phyloP scores from a whole-genome alignment of 1,284 basidiomycete species.

The Entoloma clypeatum region DNA sequence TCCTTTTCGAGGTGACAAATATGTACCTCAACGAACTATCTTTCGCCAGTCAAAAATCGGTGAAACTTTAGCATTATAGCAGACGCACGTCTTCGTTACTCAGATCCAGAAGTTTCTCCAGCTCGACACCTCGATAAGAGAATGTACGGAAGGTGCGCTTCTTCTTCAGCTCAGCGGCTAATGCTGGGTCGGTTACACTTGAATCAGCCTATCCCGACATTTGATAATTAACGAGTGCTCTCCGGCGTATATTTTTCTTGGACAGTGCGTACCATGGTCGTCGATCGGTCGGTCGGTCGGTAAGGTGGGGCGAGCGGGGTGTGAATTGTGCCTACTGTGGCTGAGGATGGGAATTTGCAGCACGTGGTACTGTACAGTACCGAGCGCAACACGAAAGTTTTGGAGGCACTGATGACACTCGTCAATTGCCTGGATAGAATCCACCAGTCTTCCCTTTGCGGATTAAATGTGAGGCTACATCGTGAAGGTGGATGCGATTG shows the following conservation, averaged over 20 bases:
- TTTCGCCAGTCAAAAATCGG: too few relatives aligned
- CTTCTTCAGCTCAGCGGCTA: slow-evolving; percentile 95
- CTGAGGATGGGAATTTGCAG: slow-evolving; percentile 33
- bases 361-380: slow-evolving; percentile 59
- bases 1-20: slow-evolving; percentile 9
- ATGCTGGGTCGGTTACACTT: slow-evolving; percentile 78
- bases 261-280: slow-evolving; percentile 54
- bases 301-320: slow-evolving; percentile 35
- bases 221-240: slow-evolving; percentile 8
- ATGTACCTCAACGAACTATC: slow-evolving; percentile 73
- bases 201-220: slow-evolving; percentile 59
- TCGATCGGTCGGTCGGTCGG: slow-evolving; percentile 31
- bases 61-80: too few relatives aligned
- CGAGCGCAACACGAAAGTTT: slow-evolving; percentile 16
- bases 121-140: slow-evolving; percentile 96
- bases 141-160: slow-evolving; percentile 98
- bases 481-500: slow-evolving; percentile 2
- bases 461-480: slow-evolving; percentile 73
- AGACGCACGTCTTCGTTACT: slow-evolving; percentile 83
- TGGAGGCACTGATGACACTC: slow-evolving; percentile 18
- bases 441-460: slow-evolving; percentile 82
- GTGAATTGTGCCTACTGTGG: slow-evolving; percentile 38
- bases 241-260: too few relatives aligned
- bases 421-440: slow-evolving; percentile 67
- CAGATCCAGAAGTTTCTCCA: slow-evolving; percentile 96